Conservation (phyloP, 176 grass and related monocot species). For the Avena insularis region DNA sequence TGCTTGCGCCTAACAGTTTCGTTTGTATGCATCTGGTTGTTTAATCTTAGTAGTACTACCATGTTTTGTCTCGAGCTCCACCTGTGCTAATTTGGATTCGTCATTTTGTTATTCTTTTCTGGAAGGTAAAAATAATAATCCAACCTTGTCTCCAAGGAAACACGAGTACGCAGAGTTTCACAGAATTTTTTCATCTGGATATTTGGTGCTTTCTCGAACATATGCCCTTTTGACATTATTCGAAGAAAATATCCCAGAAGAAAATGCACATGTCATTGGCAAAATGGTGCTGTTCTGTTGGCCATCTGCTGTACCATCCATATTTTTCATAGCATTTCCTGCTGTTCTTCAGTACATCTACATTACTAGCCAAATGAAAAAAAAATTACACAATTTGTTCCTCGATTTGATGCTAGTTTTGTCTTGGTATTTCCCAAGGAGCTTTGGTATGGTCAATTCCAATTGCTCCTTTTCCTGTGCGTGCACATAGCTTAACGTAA, state of each 20-base stretch:
- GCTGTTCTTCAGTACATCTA: not conserved
- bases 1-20: not conserved
- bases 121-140: not conserved
- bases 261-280: conserved; percentile 19
- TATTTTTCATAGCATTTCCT: not conserved
- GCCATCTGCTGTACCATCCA: not conserved
- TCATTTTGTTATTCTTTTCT: conserved; percentile 35
- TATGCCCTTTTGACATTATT: not conserved
- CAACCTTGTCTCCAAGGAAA: not conserved
- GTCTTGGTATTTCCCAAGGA: not conserved
- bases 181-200: not conserved
- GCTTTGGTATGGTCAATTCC: conserved; percentile 29
- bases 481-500: conserved; percentile 50
- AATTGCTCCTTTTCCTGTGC: conserved; percentile 24
- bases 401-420: conserved; percentile 31
- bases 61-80: conserved; percentile 37
- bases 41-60: not conserved
- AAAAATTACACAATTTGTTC: not conserved
- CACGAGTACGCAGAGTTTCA: not conserved
- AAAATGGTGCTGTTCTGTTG: conserved; percentile 12
- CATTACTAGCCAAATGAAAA: not conserved
- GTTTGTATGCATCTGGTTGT: conserved; percentile 44
- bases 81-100: conserved; percentile 29
- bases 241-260: conserved; percentile 5
- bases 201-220: not conserved